phyloP scores from a whole-genome alignment of 1,284 basidiomycete species.

The Tylopilus sp. region DNA sequence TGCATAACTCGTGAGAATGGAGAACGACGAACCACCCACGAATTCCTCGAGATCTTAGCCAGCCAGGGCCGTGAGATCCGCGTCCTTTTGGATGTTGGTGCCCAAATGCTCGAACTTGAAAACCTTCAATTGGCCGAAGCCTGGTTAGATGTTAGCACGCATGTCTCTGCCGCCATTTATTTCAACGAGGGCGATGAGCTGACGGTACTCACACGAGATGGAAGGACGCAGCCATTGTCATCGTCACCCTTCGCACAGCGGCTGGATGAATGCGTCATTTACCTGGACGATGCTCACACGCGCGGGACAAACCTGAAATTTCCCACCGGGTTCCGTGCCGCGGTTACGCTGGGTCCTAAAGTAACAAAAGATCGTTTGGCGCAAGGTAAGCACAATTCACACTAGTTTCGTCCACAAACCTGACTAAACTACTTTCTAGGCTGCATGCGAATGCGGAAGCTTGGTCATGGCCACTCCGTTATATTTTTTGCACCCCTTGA shows the following conservation, averaged over 20 bases:
- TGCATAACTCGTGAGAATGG: constrained; percentile 36
- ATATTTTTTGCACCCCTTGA: constrained; percentile 61
- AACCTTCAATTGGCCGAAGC: constrained; percentile 51
- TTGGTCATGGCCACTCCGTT: constrained; percentile 59
- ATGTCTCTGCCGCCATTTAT: constrained; percentile 56
- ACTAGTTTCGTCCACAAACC: neutral
- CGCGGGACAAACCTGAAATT: constrained; percentile 68
- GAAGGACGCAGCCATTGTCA: constrained; percentile 47
- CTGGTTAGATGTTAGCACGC: constrained; percentile 51
- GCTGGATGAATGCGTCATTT: constrained; percentile 57
- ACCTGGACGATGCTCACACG: constrained; percentile 68
- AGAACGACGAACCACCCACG: constrained; percentile 36
- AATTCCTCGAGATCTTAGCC: constrained; percentile 48
- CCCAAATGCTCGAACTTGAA: constrained; percentile 65
- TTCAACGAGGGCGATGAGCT: constrained; percentile 58
- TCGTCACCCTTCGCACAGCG: constrained; percentile 56
- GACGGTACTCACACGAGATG: constrained; percentile 52
- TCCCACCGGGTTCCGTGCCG: constrained; percentile 55
- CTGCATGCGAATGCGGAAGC: constrained; percentile 60
- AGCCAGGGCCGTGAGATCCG: constrained; percentile 49
- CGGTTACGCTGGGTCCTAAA: constrained; percentile 63
- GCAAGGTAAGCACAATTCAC: constrained; percentile 53
- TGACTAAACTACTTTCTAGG: constrained; percentile 33
- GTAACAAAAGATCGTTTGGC: constrained; percentile 63
- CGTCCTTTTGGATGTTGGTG: constrained; percentile 67